phyloP scores from a whole-genome alignment of 257 asterid species.

The Forsythia viridissima region DNA sequence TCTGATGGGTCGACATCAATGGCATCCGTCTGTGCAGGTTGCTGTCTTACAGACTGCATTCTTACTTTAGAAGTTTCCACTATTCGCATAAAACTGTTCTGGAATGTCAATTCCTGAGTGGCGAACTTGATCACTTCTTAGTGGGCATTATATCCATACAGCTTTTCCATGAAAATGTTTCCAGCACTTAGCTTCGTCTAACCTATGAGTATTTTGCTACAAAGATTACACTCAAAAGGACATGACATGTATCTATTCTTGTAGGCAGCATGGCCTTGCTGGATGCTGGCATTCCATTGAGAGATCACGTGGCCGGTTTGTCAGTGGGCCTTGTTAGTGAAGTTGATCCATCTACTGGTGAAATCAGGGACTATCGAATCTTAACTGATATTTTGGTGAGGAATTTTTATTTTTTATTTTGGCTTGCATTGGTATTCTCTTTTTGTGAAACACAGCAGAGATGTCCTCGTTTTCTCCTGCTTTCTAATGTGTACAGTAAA shows the following conservation, averaged over 20 bases:
- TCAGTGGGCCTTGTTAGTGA: conserved; percentile 93
- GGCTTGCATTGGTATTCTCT: not conserved
- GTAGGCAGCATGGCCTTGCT: conserved; percentile 98
- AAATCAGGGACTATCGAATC: conserved; percentile 78
- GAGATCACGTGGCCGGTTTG: conserved; percentile 88
- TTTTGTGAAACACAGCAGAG: not conserved
- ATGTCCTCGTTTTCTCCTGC: not conserved
- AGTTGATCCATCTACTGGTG: conserved; percentile 77
- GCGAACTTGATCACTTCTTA: conserved; percentile 5
- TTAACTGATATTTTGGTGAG: conserved; percentile 90
- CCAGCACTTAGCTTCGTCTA: not conserved
- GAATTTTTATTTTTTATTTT: not conserved
- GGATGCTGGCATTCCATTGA: conserved; percentile 95
- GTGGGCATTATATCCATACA: conserved; percentile 1
- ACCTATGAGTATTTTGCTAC: conserved; percentile 14
- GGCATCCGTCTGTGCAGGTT: conserved; percentile 99
- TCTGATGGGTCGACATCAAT: conserved; percentile 99
- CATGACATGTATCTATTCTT: conserved; percentile 20
- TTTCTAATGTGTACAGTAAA: not conserved
- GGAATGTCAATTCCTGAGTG: conserved; percentile 15
- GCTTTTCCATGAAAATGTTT: conserved; percentile 5
- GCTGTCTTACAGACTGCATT: conserved; percentile 5
- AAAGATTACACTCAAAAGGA: conserved; percentile 16
- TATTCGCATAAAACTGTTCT: not conserved
- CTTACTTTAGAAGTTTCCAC: conserved; percentile 4